These are phyloP conservation scores for Zopfochytrium polystomum DNA, from an alignment of 371 early-diverging fungal genomes.

Conservation along the genomic window DNA sequence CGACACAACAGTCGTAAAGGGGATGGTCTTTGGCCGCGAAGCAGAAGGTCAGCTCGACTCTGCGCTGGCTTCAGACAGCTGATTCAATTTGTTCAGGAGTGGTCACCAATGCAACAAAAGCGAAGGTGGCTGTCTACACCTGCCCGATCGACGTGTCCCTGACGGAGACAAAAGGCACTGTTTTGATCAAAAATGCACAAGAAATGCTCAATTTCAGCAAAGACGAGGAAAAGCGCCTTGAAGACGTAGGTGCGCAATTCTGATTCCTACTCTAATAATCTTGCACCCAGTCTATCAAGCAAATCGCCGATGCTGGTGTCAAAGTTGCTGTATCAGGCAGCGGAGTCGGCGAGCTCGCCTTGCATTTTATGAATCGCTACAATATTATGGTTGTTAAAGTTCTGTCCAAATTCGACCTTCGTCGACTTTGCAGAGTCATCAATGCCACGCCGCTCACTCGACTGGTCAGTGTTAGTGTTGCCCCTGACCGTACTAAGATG, in stretches of 20 bases:
- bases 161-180: conserved; percentile 99
- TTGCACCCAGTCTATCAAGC: conserved; percentile 64
- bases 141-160: conserved; percentile 93
- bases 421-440: conserved; percentile 89
- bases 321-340: conserved; percentile 90
- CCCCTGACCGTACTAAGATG: too few relatives aligned
- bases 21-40: conserved; percentile 98
- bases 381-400: conserved; percentile 88
- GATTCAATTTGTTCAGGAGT: conserved; percentile 28
- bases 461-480: conserved; percentile 41
- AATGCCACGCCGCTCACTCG: conserved; percentile 93
- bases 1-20: conserved; percentile 90
- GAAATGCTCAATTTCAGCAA: conserved; percentile 96
- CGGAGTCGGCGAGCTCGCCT: conserved; percentile 88
- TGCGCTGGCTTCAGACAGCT: not conserved
- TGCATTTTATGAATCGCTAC: conserved; percentile 91
- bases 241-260: conserved; percentile 26
- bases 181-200: conserved; percentile 92
- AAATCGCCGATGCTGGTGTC: conserved; percentile 87
- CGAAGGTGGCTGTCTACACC: conserved; percentile 95
- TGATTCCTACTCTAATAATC: conserved; percentile 5
- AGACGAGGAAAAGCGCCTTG: conserved; percentile 69
- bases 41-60: conserved; percentile 69
- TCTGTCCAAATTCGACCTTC: conserved; percentile 92
- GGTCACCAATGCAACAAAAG: conserved; percentile 66